These are phyloP conservation scores for Erigeron canadensis DNA, from an alignment of 129 eudicot genomes.

Conservation along the genomic window DNA sequence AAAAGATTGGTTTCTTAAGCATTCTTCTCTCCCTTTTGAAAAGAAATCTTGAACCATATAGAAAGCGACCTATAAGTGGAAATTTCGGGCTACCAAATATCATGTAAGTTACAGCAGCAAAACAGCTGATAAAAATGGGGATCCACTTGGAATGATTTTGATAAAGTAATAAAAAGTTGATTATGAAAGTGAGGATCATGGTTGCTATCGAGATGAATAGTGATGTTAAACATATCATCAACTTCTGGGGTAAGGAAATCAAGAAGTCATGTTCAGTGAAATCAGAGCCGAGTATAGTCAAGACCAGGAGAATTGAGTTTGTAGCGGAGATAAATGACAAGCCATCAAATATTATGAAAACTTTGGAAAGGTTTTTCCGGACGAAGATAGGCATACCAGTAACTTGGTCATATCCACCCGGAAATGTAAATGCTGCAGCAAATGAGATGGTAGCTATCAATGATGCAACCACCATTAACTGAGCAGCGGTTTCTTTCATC, in stretches of 20 bases:
- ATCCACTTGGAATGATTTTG: not conserved
- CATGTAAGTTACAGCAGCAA: not conserved
- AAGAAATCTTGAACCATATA: not conserved
- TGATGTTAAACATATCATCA: not conserved
- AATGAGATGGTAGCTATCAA: not conserved
- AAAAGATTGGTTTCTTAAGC: constrained; percentile 5
- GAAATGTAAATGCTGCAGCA: not conserved
- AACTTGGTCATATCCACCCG: constrained; percentile 1
- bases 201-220: not conserved
- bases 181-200: constrained; percentile 1
- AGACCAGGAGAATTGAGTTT: not conserved
- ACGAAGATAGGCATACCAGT: not conserved
- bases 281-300: constrained; percentile 2
- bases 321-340: not conserved
- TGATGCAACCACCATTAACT: not conserved
- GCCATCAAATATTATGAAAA: not conserved
- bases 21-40: not conserved
- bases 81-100: not conserved
- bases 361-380: not conserved
- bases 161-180: constrained; percentile 1
- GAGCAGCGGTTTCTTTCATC: constrained; percentile 1
- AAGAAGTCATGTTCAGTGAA: not conserved
- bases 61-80: not conserved
- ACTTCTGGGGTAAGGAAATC: not conserved
- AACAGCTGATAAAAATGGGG: not conserved